These are phyloP conservation scores for Rhododendron simsii DNA, from an alignment of 148 eudicot genomes.

Conservation along the genomic window DNA sequence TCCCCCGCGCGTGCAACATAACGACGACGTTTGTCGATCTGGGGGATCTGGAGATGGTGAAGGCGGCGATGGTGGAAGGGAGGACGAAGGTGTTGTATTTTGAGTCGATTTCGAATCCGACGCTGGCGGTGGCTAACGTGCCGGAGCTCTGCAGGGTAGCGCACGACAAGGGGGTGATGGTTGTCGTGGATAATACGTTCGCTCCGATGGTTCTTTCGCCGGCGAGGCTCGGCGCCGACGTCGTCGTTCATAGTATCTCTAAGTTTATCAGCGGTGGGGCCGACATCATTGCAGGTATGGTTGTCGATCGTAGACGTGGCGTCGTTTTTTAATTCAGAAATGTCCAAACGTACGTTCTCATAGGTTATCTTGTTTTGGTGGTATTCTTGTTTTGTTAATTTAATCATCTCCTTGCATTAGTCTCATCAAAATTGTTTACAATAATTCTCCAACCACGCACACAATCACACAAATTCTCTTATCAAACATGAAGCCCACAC, in stretches of 20 bases:
- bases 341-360: background rate
- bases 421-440: too few relatives aligned
- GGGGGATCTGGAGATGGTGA: constrained; percentile 38
- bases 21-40: constrained; percentile 75
- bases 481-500: too few relatives aligned
- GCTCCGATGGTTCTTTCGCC: constrained; percentile 90
- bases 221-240: constrained; percentile 88
- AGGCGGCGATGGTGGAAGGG: constrained; percentile 47
- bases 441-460: too few relatives aligned
- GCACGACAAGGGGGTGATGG: constrained; percentile 62
- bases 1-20: constrained; percentile 67
- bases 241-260: constrained; percentile 85
- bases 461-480: too few relatives aligned
- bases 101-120: constrained; percentile 83
- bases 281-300: constrained; percentile 82
- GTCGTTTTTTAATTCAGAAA: background rate
- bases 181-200: constrained; percentile 87
- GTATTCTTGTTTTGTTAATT: background rate
- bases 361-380: background rate
- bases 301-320: constrained; percentile 22
- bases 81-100: constrained; percentile 73
- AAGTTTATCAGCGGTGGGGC: constrained; percentile 95
- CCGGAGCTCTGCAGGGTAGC: constrained; percentile 64
- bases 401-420: too few relatives aligned
- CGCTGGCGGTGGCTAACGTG: constrained; percentile 71